These are phyloP conservation scores for Clavulina sp. DNA, from an alignment of 768 basidiomycete genomes.

Conservation along the genomic window DNA sequence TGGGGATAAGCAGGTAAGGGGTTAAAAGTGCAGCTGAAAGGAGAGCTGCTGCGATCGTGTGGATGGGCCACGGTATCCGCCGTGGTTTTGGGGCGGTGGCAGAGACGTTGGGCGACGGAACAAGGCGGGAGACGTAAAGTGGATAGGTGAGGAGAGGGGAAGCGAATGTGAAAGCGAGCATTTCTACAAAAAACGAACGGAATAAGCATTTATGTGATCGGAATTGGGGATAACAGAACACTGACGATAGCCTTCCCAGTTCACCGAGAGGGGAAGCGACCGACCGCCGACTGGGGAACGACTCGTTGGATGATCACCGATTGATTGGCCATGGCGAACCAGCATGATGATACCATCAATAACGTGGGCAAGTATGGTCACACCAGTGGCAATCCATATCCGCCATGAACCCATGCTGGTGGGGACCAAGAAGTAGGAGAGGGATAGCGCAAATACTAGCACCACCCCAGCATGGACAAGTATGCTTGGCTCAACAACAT, in stretches of 20 bases:
- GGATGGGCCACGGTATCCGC: neutral
- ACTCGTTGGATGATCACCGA: no score
- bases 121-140: neutral
- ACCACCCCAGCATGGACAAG: neutral
- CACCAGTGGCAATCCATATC: neutral
- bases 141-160: neutral
- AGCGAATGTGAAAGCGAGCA: neutral
- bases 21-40: neutral
- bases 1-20: neutral
- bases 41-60: neutral
- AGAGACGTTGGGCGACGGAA: neutral
- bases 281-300: neutral
- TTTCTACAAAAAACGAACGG: neutral
- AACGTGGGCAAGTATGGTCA: neutral
- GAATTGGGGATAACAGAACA: neutral
- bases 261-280: neutral
- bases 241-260: neutral
- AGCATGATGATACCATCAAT: neutral
- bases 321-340: neutral
- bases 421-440: neutral
- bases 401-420: neutral
- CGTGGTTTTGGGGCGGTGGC: neutral
- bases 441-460: neutral
- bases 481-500: neutral
- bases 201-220: neutral